Conservation (phyloP, 2,329 filamentous ascomycete species). For the Myrmaecium sp. region DNA sequence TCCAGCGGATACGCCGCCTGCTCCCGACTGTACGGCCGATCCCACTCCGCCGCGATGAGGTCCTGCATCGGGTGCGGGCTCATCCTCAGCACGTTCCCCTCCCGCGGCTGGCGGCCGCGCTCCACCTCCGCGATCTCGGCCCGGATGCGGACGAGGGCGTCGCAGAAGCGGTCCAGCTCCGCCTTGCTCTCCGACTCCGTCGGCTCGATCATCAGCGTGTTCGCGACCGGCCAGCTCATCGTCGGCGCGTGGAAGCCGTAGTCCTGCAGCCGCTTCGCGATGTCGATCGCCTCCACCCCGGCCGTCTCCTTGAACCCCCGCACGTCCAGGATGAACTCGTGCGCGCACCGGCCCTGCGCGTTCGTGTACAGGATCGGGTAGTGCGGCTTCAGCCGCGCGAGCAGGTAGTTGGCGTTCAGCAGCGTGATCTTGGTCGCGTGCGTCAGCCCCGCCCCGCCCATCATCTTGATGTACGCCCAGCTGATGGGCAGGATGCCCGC, state of each 20-base stretch:
- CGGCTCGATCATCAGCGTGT: conserved; percentile 95
- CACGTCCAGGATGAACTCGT: conserved; percentile 91
- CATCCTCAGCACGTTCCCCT: conserved; percentile 76
- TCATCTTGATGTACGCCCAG: conserved; percentile 90
- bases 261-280: conserved; percentile 91
- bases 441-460: conserved; percentile 68
- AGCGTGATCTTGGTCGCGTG: conserved; percentile 83
- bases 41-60: conserved; percentile 60
- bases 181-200: conserved; percentile 86
- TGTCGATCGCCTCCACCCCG: conserved; percentile 80
- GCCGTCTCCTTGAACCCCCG: conserved; percentile 69
- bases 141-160: conserved; percentile 75
- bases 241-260: conserved; percentile 96
- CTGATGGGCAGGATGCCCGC: conserved; percentile 87
- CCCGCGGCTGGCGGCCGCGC: conserved; percentile 55
- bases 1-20: conserved; percentile 73
- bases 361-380: conserved; percentile 94
- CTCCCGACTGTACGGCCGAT: conserved; percentile 64
- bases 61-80: conserved; percentile 74
- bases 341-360: conserved; percentile 68
- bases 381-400: conserved; percentile 68
- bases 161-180: conserved; percentile 84
- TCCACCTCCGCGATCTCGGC: conserved; percentile 73
- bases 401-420: conserved; percentile 95
- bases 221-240: conserved; percentile 90